These are phyloP conservation scores for Pseudocercospora fijiensis DNA, from an alignment of 2,329 filamentous ascomycete genomes.

Conservation along the genomic window DNA sequence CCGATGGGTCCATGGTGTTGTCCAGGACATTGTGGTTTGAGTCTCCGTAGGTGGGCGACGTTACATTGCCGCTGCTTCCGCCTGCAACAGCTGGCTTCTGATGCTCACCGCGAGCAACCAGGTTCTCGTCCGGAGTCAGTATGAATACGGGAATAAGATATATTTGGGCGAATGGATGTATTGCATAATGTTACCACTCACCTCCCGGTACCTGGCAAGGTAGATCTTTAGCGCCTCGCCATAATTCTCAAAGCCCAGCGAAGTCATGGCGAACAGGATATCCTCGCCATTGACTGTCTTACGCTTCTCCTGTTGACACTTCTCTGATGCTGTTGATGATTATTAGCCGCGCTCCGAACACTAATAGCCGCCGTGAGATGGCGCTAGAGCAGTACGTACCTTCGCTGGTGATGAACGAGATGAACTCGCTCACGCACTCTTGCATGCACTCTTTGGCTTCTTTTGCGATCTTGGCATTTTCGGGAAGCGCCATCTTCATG, in stretches of 20 bases:
- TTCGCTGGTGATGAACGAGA: conserved; percentile 99
- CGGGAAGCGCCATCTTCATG: conserved; percentile 96
- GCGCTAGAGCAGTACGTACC: conserved; percentile 58
- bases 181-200: conserved; percentile 55
- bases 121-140: conserved; percentile 57
- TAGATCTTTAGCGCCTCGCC: conserved; percentile 98
- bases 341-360: conserved; percentile 20
- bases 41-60: conserved; percentile 37
- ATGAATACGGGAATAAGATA: conserved; percentile 24
- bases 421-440: conserved; percentile 99
- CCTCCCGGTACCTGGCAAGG: conserved; percentile 94
- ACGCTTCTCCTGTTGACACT: conserved; percentile 98
- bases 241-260: conserved; percentile 97
- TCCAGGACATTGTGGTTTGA: conserved; percentile 46
- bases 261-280: conserved; percentile 98
- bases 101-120: conserved; percentile 70
- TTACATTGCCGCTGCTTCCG: conserved; percentile 33
- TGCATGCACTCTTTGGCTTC: conserved; percentile 99
- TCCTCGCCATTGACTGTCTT: conserved; percentile 99
- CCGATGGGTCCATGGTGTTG: conserved; percentile 43
- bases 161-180: conserved; percentile 4
- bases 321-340: conserved; percentile 75
- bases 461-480: conserved; percentile 95
- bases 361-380: conserved; percentile 21
- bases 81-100: conserved; percentile 51